Conservation (phyloP, 2,329 filamentous ascomycete genomes). For the Tolypocladium cylindrosporum region DNA sequence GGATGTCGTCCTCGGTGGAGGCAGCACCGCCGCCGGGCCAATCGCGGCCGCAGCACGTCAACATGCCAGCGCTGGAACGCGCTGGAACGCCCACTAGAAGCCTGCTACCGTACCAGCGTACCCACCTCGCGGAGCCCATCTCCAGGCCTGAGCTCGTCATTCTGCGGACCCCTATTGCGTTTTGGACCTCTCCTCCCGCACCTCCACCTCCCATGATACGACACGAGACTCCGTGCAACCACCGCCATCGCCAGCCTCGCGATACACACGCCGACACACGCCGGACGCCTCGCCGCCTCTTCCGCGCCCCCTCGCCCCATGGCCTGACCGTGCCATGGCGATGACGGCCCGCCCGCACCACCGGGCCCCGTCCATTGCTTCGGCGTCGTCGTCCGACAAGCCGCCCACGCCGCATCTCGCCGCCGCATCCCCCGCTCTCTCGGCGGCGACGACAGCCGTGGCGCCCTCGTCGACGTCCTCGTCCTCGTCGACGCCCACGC, state of each 20-base stretch:
- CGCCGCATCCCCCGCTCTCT: neutral
- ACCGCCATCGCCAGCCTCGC: neutral
- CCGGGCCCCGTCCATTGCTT: constrained; percentile 9
- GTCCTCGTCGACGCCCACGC: neutral
- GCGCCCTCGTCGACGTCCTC: neutral
- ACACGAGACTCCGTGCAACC: neutral
- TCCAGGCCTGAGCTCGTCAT: neutral
- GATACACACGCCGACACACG: neutral
- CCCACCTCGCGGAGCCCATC: neutral
- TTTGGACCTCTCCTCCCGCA: neutral
- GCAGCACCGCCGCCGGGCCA: neutral
- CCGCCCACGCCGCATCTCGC: neutral
- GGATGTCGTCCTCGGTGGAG: neutral
- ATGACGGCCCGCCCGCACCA: constrained; percentile 11
- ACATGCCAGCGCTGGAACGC: neutral
- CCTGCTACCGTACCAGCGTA: neutral
- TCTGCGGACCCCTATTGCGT: neutral
- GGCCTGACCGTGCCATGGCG: constrained; percentile 12
- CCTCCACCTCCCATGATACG: neutral
- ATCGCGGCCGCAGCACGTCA: too few species aligned
- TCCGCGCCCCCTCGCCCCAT: constrained; percentile 4
- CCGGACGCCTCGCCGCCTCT: neutral
- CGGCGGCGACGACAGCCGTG: neutral
- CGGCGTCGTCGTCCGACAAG: constrained; percentile 5
- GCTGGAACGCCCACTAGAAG: neutral